A percentile compares a stretch with the other conserved stretches of the same genome.
Evolutionary conservation across 2,329 filamentous ascomycete genomes (phyloP).

Genomic region (Aureobasidium melanogenum): DNA sequence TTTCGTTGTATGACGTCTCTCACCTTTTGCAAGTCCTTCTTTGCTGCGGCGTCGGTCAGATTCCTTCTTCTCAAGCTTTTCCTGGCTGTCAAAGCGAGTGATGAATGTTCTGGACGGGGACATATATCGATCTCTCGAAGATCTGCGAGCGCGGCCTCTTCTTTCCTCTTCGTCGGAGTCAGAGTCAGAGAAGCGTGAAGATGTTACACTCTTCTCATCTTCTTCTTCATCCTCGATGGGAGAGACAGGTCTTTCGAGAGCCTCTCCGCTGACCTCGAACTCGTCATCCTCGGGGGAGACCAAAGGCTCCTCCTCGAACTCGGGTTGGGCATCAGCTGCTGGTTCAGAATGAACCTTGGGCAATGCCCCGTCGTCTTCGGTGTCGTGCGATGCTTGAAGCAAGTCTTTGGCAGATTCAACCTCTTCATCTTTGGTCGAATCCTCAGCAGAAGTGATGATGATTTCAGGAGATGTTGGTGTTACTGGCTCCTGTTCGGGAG

Average conservation of each 20-base stretch:
- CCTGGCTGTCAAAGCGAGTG: neutral
- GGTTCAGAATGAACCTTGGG: neutral
- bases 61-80: neutral
- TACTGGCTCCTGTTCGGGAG: neutral
- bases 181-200: neutral
- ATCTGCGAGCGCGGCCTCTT: neutral
- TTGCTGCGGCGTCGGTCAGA: neutral
- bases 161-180: slow-evolving; percentile 3
- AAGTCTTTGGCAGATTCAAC: neutral
- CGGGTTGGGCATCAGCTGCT: neutral
- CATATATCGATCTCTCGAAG: neutral
- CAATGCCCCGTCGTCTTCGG: neutral
- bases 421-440: neutral
- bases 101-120: neutral
- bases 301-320: neutral
- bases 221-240: neutral
- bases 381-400: neutral
- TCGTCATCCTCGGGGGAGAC: slow-evolving; percentile 3
- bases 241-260: neutral
- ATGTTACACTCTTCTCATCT: neutral
- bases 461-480: neutral
- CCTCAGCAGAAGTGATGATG: neutral
- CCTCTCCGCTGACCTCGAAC: neutral
- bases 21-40: neutral
- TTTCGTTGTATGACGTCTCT: neutral